Conservation (phyloP, 2,329 filamentous ascomycete species). For the Rutstroemia sp. region DNA sequence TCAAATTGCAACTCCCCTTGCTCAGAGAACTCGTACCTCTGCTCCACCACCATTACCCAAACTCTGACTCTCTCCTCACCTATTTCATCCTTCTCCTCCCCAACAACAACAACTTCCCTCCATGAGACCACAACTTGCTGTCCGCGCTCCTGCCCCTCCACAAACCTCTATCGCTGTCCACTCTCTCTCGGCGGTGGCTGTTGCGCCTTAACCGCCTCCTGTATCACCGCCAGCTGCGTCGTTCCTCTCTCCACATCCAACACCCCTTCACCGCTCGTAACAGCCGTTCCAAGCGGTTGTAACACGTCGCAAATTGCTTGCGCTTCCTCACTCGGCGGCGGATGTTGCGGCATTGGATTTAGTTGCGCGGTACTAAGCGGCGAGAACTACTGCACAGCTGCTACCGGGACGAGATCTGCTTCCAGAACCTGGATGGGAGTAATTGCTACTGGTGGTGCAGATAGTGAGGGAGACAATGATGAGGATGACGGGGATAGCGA, state of each 20-base stretch:
- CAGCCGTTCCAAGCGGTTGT: conserved; percentile 35
- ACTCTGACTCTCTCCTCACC: conserved; percentile 18
- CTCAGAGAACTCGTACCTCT: conserved; percentile 24
- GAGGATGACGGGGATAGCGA: conserved; percentile 24
- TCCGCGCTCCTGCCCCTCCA: conserved; percentile 26
- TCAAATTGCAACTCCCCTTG: conserved; percentile 36
- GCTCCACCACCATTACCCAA: conserved; percentile 25
- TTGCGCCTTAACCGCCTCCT: conserved; percentile 40
- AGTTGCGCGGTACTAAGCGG: conserved; percentile 35
- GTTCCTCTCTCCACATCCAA: conserved; percentile 10
- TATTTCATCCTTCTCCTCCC: no score
- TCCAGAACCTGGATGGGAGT: conserved; percentile 19
- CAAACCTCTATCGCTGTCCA: conserved; percentile 29
- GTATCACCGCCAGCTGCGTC: conserved; percentile 28
- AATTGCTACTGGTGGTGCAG: conserved; percentile 14
- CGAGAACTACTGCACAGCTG: conserved; percentile 35
- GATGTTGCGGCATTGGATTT: conserved; percentile 42
- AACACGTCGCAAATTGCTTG: conserved; percentile 39
- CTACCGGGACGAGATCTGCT: conserved; percentile 21
- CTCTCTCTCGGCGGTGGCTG: conserved; percentile 33
- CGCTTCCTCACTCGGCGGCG: conserved; percentile 34
- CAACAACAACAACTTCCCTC: neutral
- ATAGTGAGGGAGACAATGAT: conserved; percentile 13
- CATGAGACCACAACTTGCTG: conserved; percentile 26
- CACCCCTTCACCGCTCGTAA: conserved; percentile 19